Evolutionary conservation across 805 yeast genomes (phyloP), one percentile per base, ranked within the genome.

Genomic region (Zygotorulaspora florentina): DNA sequence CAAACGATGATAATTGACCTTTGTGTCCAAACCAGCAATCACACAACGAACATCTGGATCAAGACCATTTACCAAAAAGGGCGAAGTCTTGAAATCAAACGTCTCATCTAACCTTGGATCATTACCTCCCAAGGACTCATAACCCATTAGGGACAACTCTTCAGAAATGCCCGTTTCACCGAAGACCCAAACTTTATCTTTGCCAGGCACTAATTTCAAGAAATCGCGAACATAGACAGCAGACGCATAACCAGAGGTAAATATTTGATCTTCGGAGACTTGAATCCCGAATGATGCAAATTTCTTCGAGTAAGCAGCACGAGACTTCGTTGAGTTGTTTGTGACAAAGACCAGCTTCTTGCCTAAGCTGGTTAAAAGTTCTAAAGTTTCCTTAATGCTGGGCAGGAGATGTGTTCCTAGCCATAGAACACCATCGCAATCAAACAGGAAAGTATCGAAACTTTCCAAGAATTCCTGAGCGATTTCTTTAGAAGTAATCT

Each of bases 351-450:
- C 74, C 42, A 87, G 72, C 50, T 81, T 78, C 65, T 93, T 93
- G 31, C 78, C 77, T 23, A 65, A 39, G 18, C 56, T 52, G 37
- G 58, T 75, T 53, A 93, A 70, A 35, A 85, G 61, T 8, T 74
- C 73, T 35, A 93, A 65, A 0, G 96, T 85, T 63, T 93, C 97
- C 10, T 72, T 74, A 1, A 87, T 85, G 13, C 77, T 70, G 6
- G 97, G 97, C 39, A 93, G 73, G 18, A 87, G 67, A 53, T 82
- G 86, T 51, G 79, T 81, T 2, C 98, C 98, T 40, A 85, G 69
- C 99, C 99, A 93, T 48, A 93, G 72, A 3, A 93, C 99, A 27
- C 99, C 99, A 63, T 93, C 99, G 70, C 99, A 93, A 61, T 93
- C 99, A 63, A 93, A 93, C 54, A 93, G 70, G 58, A 90, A 91